Evolutionary conservation across 2,329 filamentous ascomycete species (phyloP).

Genomic region (Geosmithia flava): DNA sequence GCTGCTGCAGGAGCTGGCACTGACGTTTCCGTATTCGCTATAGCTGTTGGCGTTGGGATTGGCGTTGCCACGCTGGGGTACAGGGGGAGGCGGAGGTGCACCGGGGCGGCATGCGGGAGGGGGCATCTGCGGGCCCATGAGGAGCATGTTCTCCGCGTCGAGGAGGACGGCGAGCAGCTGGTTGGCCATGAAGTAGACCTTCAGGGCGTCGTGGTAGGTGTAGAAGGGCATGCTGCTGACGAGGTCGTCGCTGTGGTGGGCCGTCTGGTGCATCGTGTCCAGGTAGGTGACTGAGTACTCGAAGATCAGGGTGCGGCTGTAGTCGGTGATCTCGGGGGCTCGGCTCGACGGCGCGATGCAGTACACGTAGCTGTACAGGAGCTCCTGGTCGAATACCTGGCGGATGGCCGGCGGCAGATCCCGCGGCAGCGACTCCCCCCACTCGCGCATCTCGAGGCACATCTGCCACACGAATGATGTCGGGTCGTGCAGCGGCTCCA

Average conservation of each 20-base stretch:
- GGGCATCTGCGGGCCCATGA: slow-evolving; percentile 28
- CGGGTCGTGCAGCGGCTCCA: slow-evolving; percentile 54
- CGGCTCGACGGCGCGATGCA: slow-evolving; percentile 71
- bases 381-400: slow-evolving; percentile 73
- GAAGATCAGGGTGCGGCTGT: slow-evolving; percentile 71
- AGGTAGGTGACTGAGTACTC: slow-evolving; percentile 79
- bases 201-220: slow-evolving; percentile 78
- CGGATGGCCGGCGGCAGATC: slow-evolving; percentile 53
- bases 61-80: slow-evolving; percentile 29
- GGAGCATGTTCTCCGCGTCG: slow-evolving; percentile 42
- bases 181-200: slow-evolving; percentile 63
- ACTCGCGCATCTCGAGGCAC: slow-evolving; percentile 65
- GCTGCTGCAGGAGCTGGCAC: slow-evolving; percentile 16
- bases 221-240: slow-evolving; percentile 49
- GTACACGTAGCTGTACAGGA: slow-evolving; percentile 85
- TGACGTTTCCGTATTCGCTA: too few relatives aligned
- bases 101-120: slow-evolving; percentile 33
- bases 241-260: slow-evolving; percentile 30
- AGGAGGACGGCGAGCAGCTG: slow-evolving; percentile 51
- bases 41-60: slow-evolving; percentile 12
- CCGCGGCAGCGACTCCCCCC: slow-evolving; percentile 65
- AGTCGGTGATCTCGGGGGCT: slow-evolving; percentile 60
- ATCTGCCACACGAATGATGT: slow-evolving; percentile 63
- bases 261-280: slow-evolving; percentile 56
- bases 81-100: slow-evolving; percentile 36